Conservation (phyloP, 2,329 filamentous ascomycete genomes). For the Thielaviopsis punctulata region DNA sequence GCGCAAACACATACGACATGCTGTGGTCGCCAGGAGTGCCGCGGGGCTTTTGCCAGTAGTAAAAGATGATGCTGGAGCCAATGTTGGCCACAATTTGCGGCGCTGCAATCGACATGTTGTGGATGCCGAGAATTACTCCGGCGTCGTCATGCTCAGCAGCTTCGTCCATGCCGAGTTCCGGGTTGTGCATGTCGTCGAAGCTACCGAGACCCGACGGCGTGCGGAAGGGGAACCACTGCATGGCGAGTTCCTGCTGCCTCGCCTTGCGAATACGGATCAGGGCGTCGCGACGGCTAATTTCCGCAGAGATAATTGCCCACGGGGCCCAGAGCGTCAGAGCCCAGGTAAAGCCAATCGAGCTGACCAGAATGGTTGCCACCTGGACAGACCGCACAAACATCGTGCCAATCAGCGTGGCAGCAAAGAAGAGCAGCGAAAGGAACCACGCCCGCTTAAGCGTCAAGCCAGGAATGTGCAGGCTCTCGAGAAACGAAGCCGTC, state of each 20-base stretch:
- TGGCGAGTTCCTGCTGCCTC: conserved; percentile 13
- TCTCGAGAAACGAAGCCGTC: conserved; percentile 30
- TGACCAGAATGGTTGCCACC: conserved; percentile 60
- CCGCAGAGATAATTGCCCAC: conserved; percentile 84
- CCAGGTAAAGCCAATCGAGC: conserved; percentile 77
- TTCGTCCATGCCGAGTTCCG: conserved; percentile 26
- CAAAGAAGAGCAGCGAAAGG: conserved; percentile 67
- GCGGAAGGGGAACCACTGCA: conserved; percentile 11
- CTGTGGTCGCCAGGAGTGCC: conserved; percentile 72
- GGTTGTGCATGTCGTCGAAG: conserved; percentile 8
- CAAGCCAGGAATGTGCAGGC: conserved; percentile 60
- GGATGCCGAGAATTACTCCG: conserved; percentile 80
- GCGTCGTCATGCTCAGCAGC: conserved; percentile 54
- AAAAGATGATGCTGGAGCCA: conserved; percentile 70
- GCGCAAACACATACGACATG: conserved; percentile 70
- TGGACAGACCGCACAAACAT: conserved; percentile 57
- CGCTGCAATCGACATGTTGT: conserved; percentile 85
- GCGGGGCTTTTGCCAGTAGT: conserved; percentile 68
- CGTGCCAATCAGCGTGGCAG: conserved; percentile 64
- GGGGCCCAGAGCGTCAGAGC: conserved; percentile 87
- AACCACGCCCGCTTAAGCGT: conserved; percentile 84
- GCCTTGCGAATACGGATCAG: conserved; percentile 24
- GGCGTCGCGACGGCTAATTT: conserved; percentile 70
- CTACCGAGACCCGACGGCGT: conserved; percentile 8
- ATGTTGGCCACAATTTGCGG: conserved; percentile 85